Conservation (phyloP, 768 basidiomycete species). For the Lactarius akahatsu region DNA sequence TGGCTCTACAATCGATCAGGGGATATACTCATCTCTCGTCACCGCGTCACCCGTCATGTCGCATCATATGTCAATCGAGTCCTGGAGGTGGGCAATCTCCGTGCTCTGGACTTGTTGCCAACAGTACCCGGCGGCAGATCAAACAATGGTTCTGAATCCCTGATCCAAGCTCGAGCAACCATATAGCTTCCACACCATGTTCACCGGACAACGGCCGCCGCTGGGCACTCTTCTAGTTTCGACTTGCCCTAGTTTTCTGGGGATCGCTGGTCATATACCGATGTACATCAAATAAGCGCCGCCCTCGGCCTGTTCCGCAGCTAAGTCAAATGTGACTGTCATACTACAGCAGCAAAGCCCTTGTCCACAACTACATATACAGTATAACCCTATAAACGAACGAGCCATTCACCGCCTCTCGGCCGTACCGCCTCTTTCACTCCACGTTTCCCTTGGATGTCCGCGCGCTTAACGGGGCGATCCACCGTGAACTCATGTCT, state of each 20-base stretch:
- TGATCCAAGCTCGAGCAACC: not conserved
- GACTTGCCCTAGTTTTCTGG: not conserved
- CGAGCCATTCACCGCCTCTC: not conserved
- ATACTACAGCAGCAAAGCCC: not conserved
- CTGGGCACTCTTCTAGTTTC: not conserved
- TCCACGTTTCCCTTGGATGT: slow-evolving; percentile 3
- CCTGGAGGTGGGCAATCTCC: not conserved
- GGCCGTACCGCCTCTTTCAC: not conserved
- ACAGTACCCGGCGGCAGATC: not conserved
- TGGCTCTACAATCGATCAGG: not conserved
- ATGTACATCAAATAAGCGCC: not conserved
- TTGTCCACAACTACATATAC: not conserved
- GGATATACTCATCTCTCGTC: not conserved
- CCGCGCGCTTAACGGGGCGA: not conserved
- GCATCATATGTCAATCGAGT: not conserved
- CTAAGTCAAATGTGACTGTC: not conserved
- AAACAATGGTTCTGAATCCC: not conserved
- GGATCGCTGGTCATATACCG: not conserved
- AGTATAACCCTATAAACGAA: not conserved
- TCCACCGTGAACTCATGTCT: slow-evolving; percentile 3
- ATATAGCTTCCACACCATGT: not conserved
- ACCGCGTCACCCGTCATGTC: not conserved
- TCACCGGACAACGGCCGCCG: not conserved
- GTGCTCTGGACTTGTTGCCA: not conserved
- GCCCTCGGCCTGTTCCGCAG: not conserved